Conservation (phyloP, 2,329 filamentous ascomycete species). For the Fusarium papillatum region DNA sequence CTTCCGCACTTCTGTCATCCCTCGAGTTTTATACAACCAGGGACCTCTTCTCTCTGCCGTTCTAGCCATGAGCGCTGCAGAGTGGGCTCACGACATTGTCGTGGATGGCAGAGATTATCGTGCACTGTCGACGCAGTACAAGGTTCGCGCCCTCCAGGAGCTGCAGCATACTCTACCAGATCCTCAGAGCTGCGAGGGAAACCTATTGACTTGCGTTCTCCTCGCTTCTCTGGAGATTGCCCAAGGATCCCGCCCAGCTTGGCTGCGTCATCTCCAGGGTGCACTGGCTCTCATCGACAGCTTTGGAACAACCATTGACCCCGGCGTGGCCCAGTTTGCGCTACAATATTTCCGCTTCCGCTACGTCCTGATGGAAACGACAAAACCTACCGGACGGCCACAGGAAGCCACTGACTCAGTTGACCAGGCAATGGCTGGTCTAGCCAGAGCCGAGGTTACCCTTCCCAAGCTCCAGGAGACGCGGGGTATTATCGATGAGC, state of each 20-base stretch:
- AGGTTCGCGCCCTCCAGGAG: slow-evolving; percentile 35
- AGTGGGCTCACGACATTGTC: slow-evolving; percentile 37
- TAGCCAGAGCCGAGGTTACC: slow-evolving; percentile 26
- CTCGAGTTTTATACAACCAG: slow-evolving; percentile 30
- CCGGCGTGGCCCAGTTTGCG: slow-evolving; percentile 34
- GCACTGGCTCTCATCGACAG: slow-evolving; percentile 41
- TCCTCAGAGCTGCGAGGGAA: slow-evolving; percentile 26
- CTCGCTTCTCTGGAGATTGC: slow-evolving; percentile 41
- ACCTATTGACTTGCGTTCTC: slow-evolving; percentile 40
- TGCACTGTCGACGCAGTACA: slow-evolving; percentile 38
- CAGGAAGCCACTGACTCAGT: slow-evolving; percentile 17
- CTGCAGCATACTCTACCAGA: slow-evolving; percentile 30
- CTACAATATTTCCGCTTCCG: slow-evolving; percentile 42
- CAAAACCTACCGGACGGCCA: slow-evolving; percentile 17
- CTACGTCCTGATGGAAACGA: slow-evolving; percentile 41
- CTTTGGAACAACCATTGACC: slow-evolving; percentile 26
- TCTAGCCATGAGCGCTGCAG: slow-evolving; percentile 41
- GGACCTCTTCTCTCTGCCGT: slow-evolving; percentile 37
- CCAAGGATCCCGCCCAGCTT: slow-evolving; percentile 35
- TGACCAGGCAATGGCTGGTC: slow-evolving; percentile 19
- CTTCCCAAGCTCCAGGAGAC: slow-evolving; percentile 14
- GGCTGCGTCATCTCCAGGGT: slow-evolving; percentile 40
- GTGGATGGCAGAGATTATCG: slow-evolving; percentile 36
- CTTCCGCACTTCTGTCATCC: slow-evolving; percentile 40
- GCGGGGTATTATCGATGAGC: slow-evolving; percentile 35